These are phyloP conservation scores for Apiospora malaysiana DNA, from an alignment of 2,329 filamentous ascomycete genomes.

Conservation along the genomic window DNA sequence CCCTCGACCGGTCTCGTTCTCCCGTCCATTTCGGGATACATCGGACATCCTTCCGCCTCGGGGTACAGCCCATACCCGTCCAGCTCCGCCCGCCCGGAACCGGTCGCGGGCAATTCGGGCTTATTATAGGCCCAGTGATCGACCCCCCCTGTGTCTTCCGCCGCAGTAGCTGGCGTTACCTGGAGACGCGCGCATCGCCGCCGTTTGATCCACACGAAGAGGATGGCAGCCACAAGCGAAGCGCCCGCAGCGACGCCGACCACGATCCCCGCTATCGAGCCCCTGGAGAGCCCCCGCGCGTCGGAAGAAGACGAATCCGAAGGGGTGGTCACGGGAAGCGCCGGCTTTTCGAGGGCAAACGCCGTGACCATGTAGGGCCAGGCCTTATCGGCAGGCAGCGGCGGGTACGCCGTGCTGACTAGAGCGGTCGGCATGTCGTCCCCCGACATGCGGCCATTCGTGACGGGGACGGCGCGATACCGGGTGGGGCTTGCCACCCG, in stretches of 20 bases:
- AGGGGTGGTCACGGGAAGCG: no score
- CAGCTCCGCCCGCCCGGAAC: neutral
- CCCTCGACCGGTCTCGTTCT: neutral
- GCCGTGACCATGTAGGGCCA: neutral
- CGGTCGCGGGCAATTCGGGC: neutral
- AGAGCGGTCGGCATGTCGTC: fast-evolving
- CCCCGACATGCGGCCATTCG: neutral
- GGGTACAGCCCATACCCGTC: no score
- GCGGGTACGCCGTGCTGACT: neutral
- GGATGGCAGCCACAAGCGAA: neutral
- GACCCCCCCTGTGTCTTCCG: neutral
- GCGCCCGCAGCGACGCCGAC: neutral
- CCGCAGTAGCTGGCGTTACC: neutral
- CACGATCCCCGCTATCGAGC: neutral
- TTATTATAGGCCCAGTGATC: neutral
- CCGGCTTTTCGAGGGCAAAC: neutral
- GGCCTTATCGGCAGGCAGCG: neutral
- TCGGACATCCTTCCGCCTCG: neutral
- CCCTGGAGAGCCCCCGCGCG: neutral
- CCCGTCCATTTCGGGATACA: neutral
- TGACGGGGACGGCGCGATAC: neutral
- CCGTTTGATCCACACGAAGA: neutral
- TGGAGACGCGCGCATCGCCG: neutral
- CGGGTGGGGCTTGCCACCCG: neutral
- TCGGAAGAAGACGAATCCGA: no score